Conservation (phyloP, 2,329 filamentous ascomycete species). For the Sarocladium oryzae region DNA sequence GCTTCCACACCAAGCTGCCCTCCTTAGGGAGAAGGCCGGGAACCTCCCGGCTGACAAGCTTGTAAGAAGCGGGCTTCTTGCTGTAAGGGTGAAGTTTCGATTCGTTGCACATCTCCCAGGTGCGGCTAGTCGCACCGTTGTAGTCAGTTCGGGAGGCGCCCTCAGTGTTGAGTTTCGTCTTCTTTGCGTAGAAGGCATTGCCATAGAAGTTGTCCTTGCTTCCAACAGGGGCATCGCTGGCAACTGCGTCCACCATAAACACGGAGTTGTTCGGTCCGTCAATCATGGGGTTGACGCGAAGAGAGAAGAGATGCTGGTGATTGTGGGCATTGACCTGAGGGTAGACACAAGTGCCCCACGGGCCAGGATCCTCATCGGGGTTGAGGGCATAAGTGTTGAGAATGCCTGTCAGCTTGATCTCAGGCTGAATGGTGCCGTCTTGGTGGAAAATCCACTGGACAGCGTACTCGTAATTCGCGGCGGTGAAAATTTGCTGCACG, state of each 20-base stretch:
- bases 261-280: conserved; percentile 81
- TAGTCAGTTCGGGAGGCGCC: conserved; percentile 70
- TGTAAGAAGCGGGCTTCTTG: conserved; percentile 79
- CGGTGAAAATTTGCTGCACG: conserved; percentile 88
- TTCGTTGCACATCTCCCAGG: conserved; percentile 87
- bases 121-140: conserved; percentile 68
- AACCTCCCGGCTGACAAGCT: conserved; percentile 82
- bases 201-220: conserved; percentile 80
- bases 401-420: conserved; percentile 87
- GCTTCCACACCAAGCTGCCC: conserved; percentile 78
- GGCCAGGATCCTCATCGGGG: conserved; percentile 71
- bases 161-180: conserved; percentile 70
- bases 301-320: conserved; percentile 91
- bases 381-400: conserved; percentile 85
- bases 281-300: conserved; percentile 80
- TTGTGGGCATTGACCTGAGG: conserved; percentile 88
- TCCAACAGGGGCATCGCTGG: conserved; percentile 67
- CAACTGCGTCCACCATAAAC: conserved; percentile 72
- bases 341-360: conserved; percentile 90
- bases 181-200: conserved; percentile 82
- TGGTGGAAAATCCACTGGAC: conserved; percentile 42
- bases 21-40: conserved; percentile 73
- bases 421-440: conserved; percentile 85
- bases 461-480: conserved; percentile 89
- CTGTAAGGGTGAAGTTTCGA: conserved; percentile 80